Conservation (phyloP, 1,284 basidiomycete genomes). For the Heliocybe sulcata region DNA sequence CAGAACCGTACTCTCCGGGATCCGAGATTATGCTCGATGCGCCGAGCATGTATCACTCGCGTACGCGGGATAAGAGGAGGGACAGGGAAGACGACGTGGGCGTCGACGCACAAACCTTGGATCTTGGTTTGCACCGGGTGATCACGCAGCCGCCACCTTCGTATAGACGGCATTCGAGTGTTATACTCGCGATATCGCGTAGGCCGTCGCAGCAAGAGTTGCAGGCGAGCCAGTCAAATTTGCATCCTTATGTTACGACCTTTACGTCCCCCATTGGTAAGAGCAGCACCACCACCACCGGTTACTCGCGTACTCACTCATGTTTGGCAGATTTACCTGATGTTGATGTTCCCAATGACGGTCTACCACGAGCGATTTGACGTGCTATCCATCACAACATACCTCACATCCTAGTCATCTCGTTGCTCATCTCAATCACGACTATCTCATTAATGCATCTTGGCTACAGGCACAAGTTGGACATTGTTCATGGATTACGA, state of each 20-base stretch:
- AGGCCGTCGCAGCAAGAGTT: not conserved
- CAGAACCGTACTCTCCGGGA: not conserved
- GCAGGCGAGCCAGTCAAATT: not conserved
- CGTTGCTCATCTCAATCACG: not conserved
- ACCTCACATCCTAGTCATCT: not conserved
- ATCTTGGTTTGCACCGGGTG: not conserved
- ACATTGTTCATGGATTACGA: no score
- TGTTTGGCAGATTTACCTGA: not conserved
- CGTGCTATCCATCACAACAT: not conserved
- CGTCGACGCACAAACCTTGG: not conserved
- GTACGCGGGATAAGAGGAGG: not conserved
- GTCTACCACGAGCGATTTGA: not conserved
- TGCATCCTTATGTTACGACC: not conserved
- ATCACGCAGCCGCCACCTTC: not conserved
- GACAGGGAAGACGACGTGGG: not conserved
- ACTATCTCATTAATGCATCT: not conserved
- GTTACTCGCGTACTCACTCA: not conserved
- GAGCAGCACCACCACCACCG: not conserved
- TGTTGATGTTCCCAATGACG: not conserved
- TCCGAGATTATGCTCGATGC: constrained; percentile 2
- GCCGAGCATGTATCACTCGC: not conserved
- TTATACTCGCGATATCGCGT: not conserved
- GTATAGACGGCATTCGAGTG: not conserved
- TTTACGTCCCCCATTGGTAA: constrained; percentile 4
- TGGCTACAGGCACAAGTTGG: not conserved